Evolutionary conservation across 495 filamentous ascomycete genomes (phyloP).

Genomic region (Polyplosphaeria fusca): DNA sequence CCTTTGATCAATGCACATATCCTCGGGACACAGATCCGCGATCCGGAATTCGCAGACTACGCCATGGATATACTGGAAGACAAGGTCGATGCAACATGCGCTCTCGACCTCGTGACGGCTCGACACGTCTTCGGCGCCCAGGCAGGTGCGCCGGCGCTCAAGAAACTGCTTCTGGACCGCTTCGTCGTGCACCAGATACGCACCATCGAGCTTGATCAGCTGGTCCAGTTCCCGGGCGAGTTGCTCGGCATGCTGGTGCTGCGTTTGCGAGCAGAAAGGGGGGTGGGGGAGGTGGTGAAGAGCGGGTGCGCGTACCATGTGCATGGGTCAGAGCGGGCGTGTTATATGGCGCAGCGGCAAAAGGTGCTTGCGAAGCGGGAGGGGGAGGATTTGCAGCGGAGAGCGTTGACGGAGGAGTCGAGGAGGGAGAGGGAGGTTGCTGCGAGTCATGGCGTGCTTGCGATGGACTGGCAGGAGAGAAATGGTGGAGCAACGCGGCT

Average conservation of each 20-base stretch:
- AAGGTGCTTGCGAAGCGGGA: neutral
- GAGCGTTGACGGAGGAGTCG: too few species aligned
- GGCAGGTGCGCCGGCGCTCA: neutral
- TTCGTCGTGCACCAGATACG: neutral
- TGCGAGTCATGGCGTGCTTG: too few species aligned
- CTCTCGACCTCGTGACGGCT: neutral
- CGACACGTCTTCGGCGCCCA: constrained; percentile 1
- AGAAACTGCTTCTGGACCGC: neutral
- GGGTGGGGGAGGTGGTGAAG: neutral
- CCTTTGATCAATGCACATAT: constrained; percentile 12
- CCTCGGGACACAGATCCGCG: neutral
- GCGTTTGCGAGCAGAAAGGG: neutral
- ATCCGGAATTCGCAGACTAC: constrained; percentile 3
- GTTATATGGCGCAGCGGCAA: neutral
- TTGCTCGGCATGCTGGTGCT: neutral
- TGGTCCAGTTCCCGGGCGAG: neutral
- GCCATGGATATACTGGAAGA: neutral
- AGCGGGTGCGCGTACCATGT: neutral
- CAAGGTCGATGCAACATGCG: neutral
- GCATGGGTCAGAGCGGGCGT: neutral
- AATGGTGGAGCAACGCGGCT: too few species aligned
- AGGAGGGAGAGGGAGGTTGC: too few species aligned
- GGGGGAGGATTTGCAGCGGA: too few species aligned
- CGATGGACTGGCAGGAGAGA: too few species aligned
- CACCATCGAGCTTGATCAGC: neutral